Evolutionary conservation across 306 rosid genomes (phyloP).

Genomic region (Phaseolus lunatus): DNA sequence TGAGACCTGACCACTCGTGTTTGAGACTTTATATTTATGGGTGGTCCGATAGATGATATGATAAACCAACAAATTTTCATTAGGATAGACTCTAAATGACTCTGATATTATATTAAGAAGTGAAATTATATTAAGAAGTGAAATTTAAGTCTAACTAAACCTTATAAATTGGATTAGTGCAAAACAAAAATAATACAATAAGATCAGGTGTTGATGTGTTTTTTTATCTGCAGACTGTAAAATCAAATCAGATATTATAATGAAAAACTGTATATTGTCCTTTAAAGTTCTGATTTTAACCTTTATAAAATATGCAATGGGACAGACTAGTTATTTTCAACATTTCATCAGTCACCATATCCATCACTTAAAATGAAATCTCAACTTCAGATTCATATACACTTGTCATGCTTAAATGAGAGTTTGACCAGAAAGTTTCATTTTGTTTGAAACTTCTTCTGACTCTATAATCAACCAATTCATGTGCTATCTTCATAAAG

Average conservation of each 20-base stretch:
- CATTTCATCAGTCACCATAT: conserved; percentile 5
- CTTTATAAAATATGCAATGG: neutral
- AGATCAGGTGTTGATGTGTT: too few relatives aligned
- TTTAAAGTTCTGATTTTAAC: neutral
- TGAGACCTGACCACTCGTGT: too few relatives aligned
- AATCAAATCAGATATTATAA: conserved; percentile 12
- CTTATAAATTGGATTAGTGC: too few relatives aligned
- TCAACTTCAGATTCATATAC: conserved; percentile 27
- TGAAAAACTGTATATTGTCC: neutral
- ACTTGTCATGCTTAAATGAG: conserved; percentile 29
- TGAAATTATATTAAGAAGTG: too few relatives aligned
- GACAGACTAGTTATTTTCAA: neutral
- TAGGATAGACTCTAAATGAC: too few relatives aligned
- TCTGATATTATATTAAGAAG: too few relatives aligned
- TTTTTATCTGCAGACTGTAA: neutral
- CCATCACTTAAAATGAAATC: conserved; percentile 18
- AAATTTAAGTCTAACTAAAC: too few relatives aligned
- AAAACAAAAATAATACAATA: too few relatives aligned
- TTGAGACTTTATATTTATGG: too few relatives aligned
- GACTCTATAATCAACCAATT: neutral
- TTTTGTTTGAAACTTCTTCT: neutral
- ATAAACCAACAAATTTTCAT: too few relatives aligned
- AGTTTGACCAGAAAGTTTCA: neutral
- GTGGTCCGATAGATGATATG: too few relatives aligned
- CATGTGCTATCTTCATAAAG: neutral